These are phyloP conservation scores for Podospora sp. DNA, from an alignment of 495 filamentous ascomycete genomes.

Conservation along the genomic window DNA sequence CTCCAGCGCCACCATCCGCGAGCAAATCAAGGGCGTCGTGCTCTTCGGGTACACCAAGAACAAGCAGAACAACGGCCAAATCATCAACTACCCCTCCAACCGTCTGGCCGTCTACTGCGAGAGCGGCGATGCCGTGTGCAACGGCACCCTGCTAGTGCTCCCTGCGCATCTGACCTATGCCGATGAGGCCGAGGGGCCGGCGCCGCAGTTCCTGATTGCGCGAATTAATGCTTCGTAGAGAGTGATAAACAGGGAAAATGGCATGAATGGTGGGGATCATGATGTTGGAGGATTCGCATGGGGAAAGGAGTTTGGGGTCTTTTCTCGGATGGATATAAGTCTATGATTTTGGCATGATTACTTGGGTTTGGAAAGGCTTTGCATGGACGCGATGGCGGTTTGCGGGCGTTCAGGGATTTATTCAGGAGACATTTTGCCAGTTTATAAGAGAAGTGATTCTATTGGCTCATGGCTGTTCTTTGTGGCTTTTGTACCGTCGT, in stretches of 20 bases:
- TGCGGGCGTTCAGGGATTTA: too few species aligned
- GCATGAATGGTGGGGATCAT: too few species aligned
- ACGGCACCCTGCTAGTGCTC: conserved; percentile 51
- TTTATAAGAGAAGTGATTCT: too few species aligned
- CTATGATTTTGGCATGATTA: too few species aligned
- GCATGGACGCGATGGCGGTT: too few species aligned
- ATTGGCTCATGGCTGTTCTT: too few species aligned
- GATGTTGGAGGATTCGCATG: neutral
- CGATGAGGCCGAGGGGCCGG: conserved; percentile 20
- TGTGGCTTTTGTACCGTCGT: too few species aligned
- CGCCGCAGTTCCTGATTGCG: conserved; percentile 26
- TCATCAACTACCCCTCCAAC: conserved; percentile 48
- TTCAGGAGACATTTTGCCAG: too few species aligned
- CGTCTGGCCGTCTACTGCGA: conserved; percentile 57
- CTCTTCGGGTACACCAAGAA: conserved; percentile 62
- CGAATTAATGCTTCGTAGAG: conserved; percentile 16
- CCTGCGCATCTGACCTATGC: conserved; percentile 22
- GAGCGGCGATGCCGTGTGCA: conserved; percentile 55
- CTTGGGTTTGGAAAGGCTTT: too few species aligned
- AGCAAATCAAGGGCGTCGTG: conserved; percentile 57
- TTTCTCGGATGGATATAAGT: too few species aligned
- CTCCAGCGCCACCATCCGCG: conserved; percentile 43
- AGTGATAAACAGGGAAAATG: neutral
- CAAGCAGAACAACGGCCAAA: conserved; percentile 48
- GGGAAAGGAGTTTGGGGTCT: neutral